Evolutionary conservation across 352 stramenopile species (phyloP), one percentile per base, ranked within the genome.

Genomic region (Globisporangium splendens): DNA sequence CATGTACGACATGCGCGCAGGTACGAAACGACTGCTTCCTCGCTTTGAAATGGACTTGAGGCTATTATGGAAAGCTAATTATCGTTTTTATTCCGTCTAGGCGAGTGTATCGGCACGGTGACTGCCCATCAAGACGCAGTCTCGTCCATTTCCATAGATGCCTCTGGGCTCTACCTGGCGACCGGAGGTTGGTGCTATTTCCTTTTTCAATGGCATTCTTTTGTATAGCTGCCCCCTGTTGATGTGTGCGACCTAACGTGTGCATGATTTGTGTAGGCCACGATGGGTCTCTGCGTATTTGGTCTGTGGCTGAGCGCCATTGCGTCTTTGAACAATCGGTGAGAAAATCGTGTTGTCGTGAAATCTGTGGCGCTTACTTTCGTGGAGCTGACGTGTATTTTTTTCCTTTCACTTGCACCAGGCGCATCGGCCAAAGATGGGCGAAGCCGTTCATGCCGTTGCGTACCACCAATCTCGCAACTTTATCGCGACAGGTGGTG

Each of bases 241-340:
- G 14, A 39, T 61, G 14, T 48, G n/a, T n/a, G n/a, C n/a, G n/a
- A n/a, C 2, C 24, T 35, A 8, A 35, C 5, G 28, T 8, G 28
- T 4, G 5, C 7, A 8, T 8, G 7, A 6, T 35, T 11, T 21
- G 38, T 54, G 21, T 47, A 91, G 83, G 86, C 14, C 86, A 95
- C 58, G 86, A 95, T 62, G 83, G 86, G 18, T 93, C 86, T 10
- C 72, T 95, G 50, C 81, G 86, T 31, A 77, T 95, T 44, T 95
- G 86, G 86, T 90, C 82, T 0, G 75, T 93, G 8, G 70, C 72
- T 8, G 86, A 95, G 56, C 81, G 86, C 6, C 83, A 90, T 66
- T 95, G 86, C 67, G 77, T 95, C 35, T 93, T 92, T 66, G 86
- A 95, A 58, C 82, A 93, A 77, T 72, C 79, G 68, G 84, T 91